Evolutionary conservation across 306 rosid genomes (phyloP), one percentile per base, ranked within the genome.

Genomic region (Astragalus membranaceus): DNA sequence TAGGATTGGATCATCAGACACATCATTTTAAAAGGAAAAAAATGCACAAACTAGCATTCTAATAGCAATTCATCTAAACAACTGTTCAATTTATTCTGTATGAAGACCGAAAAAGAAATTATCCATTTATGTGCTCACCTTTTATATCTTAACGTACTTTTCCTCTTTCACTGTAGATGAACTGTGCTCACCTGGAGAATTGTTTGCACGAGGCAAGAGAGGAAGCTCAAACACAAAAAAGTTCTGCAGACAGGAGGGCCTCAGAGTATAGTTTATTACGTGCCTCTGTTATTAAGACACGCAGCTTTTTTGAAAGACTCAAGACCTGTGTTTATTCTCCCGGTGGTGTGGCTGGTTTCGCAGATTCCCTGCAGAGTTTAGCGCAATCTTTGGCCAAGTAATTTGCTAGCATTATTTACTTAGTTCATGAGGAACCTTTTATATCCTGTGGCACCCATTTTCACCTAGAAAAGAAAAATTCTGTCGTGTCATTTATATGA

Each of bases 151-250:
- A 49, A 80, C 72, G 61, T 20, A 17, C 17, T 14, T 57, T 52
- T 57, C 72, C 63, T 57, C 65, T 69, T 55, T 33, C 46, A 49
- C 63, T 48, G 60, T 89, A 95, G 99, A 86, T 95, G 97, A 95
- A 95, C 78, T 95, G 99, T 83, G 99, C 91, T 67, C 97, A 91
- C 81, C 72, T 95, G 83, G 99, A 95, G 84, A 95, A 89, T 72
- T 91, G 96, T 75, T 80, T 95, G 83, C 97, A 95, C 44, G 99
- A 91, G 74, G 99, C 99, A 56, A 92, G 99, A 81, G 97, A 95
- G 86, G 99, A 95, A 85, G 99, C 97, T 73, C 99, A 95, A 75
- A 91, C 97, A 29, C 96, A 95, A 85, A 96, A 86, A 72, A 91
- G 97, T 81, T 93, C 97, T 23, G 95, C 99, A 71, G 95, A 89